Percentiles rank a stretch among this genome's conserved stretches.
These are phyloP conservation scores for Leccinum pellstonianum DNA, from an alignment of 768 basidiomycete genomes.

Conservation along the genomic window DNA sequence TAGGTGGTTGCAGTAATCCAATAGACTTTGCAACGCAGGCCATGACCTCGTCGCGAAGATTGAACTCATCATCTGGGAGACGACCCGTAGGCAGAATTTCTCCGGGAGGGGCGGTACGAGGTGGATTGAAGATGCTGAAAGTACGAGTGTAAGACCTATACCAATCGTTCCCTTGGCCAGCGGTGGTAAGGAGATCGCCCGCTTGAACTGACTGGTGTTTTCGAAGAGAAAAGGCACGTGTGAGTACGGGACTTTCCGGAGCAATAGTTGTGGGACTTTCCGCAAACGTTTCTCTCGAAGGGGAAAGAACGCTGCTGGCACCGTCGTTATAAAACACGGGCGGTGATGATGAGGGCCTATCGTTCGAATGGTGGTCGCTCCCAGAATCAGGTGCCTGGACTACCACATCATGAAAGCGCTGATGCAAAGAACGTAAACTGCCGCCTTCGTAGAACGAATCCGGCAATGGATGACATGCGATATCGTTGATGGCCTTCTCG, in stretches of 20 bases:
- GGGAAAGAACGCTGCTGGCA: slow-evolving; percentile 6
- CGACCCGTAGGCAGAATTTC: slow-evolving; percentile 22
- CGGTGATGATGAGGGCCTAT: slow-evolving; percentile 13
- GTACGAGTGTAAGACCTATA: slow-evolving; percentile 47
- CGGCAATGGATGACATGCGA: slow-evolving; percentile 94
- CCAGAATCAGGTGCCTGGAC: slow-evolving; percentile 47
- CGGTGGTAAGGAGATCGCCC: slow-evolving; percentile 69
- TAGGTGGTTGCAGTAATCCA: slow-evolving; percentile 84
- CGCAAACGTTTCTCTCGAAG: slow-evolving; percentile 25
- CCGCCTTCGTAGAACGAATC: slow-evolving; percentile 89
- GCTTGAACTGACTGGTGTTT: slow-evolving; percentile 59
- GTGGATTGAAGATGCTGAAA: slow-evolving; percentile 51
- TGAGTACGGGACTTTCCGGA: slow-evolving; percentile 1
- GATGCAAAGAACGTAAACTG: slow-evolving; percentile 84
- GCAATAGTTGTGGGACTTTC: slow-evolving; percentile 20
- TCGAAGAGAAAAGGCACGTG: slow-evolving; percentile 27
- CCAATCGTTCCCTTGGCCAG: slow-evolving; percentile 45
- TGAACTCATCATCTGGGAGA: slow-evolving; percentile 68
- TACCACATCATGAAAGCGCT: slow-evolving; percentile 74
- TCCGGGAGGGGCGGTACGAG: slow-evolving; percentile 38
- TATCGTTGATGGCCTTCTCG: slow-evolving; percentile 95
- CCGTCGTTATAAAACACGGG: slow-evolving; percentile 15
- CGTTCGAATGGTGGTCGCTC: slow-evolving; percentile 61
- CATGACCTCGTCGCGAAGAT: slow-evolving; percentile 96
- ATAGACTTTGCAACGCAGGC: slow-evolving; percentile 97